phyloP scores from a whole-genome alignment of 352 stramenopile genomes.

The Globisporangium acanthophoron region DNA sequence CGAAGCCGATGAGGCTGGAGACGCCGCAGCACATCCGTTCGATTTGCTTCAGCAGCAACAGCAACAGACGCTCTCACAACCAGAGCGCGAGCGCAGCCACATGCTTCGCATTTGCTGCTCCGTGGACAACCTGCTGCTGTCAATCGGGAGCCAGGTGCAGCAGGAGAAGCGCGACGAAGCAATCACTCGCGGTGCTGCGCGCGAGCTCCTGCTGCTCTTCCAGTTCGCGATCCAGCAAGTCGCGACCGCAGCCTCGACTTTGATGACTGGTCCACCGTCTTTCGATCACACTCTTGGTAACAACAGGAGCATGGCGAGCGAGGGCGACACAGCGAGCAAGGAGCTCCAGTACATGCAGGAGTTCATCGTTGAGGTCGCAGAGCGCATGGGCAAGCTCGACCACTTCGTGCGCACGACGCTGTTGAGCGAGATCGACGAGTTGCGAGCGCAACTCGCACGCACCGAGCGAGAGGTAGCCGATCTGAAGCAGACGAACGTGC shows the following conservation, averaged over 20 bases:
- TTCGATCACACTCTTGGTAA: too few species aligned
- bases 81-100: constrained; percentile 45
- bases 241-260: background rate
- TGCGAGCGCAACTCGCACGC: constrained; percentile 9
- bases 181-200: constrained; percentile 37
- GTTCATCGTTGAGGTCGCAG: constrained; percentile 31
- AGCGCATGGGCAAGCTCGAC: constrained; percentile 33
- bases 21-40: constrained; percentile 2
- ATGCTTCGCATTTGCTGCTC: constrained; percentile 64
- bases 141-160: constrained; percentile 39
- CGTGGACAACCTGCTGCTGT: constrained; percentile 56
- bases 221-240: constrained; percentile 48
- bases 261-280: background rate
- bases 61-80: constrained; percentile 21
- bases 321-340: constrained; percentile 5
- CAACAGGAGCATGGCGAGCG: background rate
- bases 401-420: constrained; percentile 31
- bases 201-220: constrained; percentile 39
- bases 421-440: constrained; percentile 19
- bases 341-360: constrained; percentile 42
- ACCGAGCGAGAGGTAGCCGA: constrained; percentile 14
- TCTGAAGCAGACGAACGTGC: constrained; percentile 14
- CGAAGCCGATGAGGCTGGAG: constrained; percentile 24
- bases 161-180: constrained; percentile 42
- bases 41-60: background rate